Conservation (phyloP, 23 red algal genomes). For the Cyanidiococcus yangmingshanensis region DNA sequence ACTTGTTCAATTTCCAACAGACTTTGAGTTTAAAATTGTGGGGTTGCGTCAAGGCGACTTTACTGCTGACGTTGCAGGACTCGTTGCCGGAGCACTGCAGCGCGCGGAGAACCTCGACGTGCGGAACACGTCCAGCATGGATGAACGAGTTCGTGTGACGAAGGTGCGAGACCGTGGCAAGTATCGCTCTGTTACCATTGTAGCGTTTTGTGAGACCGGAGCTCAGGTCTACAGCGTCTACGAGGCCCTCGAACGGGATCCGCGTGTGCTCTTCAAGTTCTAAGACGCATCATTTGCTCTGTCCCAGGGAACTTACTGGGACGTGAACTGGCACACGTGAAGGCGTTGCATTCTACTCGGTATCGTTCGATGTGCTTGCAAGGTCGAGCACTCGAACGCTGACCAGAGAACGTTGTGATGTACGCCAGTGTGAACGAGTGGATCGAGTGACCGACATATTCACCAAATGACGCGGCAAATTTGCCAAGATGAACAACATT, state of each 20-base stretch:
- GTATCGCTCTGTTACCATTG: conserved; percentile 60
- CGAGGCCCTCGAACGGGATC: conserved; percentile 58
- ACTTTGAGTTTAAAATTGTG: conserved; percentile 92
- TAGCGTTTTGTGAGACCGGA: conserved; percentile 65
- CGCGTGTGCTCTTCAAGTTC: conserved; percentile 28
- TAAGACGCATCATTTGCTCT: not conserved
- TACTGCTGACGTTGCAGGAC: conserved; percentile 65
- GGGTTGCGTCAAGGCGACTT: conserved; percentile 86
- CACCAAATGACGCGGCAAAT: no score
- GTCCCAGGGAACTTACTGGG: no score
- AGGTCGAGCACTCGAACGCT: no score
- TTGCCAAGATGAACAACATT: no score
- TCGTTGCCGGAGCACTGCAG: conserved; percentile 42
- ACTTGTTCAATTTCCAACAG: conserved; percentile 85
- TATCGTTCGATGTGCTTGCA: no score
- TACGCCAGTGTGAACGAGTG: no score
- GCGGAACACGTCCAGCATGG: not conserved
- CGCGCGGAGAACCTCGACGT: conserved; percentile 17
- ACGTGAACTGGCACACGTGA: no score
- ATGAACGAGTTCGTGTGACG: conserved; percentile 41
- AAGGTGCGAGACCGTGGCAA: conserved; percentile 49
- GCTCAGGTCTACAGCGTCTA: conserved; percentile 88
- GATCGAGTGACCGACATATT: no score
- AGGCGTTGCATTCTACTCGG: no score
- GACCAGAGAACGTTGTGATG: no score